These are phyloP conservation scores for Pochonia chlamydosporia DNA, from an alignment of 2,329 filamentous ascomycete species.

Conservation along the genomic window DNA sequence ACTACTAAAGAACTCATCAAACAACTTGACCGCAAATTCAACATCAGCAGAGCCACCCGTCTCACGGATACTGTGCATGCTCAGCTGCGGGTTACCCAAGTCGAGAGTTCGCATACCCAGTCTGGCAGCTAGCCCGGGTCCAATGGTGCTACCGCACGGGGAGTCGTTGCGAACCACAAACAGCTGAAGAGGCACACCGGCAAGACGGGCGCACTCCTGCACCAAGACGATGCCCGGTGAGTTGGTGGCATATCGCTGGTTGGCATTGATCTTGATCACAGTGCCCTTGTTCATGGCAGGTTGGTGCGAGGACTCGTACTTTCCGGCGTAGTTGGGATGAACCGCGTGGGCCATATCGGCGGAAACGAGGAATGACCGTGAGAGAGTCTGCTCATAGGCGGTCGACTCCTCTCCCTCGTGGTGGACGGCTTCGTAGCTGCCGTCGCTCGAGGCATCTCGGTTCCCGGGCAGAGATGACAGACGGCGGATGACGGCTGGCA, in stretches of 20 bases:
- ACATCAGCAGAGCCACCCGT: conserved; percentile 86
- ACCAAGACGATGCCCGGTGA: conserved; percentile 89
- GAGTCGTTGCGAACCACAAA: conserved; percentile 97
- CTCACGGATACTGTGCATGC: conserved; percentile 96
- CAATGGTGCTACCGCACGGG: conserved; percentile 91
- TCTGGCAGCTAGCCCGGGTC: conserved; percentile 87
- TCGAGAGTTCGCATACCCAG: conserved; percentile 86
- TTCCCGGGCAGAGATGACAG: conserved; percentile 71
- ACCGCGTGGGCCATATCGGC: conserved; percentile 98
- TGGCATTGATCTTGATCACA: conserved; percentile 97
- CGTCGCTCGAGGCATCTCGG: conserved; percentile 60
- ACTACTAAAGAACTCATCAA: conserved; percentile 79
- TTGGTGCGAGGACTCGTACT: conserved; percentile 87
- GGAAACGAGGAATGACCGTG: conserved; percentile 87
- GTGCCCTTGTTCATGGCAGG: conserved; percentile 95
- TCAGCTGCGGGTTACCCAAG: conserved; percentile 87
- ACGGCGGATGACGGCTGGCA: conserved; percentile 81
- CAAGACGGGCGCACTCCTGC: conserved; percentile 73
- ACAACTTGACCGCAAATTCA: conserved; percentile 76
- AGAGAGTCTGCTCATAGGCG: conserved; percentile 87
- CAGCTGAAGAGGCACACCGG: conserved; percentile 81
- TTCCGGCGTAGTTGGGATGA: conserved; percentile 87
- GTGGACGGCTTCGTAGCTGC: conserved; percentile 49
- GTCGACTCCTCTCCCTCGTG: conserved; percentile 63
- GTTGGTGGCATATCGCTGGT: conserved; percentile 94